Evolutionary conservation across 1,284 basidiomycete genomes (phyloP), one percentile per base, ranked within the genome.

Genomic region (Sporisorium exsertum): DNA sequence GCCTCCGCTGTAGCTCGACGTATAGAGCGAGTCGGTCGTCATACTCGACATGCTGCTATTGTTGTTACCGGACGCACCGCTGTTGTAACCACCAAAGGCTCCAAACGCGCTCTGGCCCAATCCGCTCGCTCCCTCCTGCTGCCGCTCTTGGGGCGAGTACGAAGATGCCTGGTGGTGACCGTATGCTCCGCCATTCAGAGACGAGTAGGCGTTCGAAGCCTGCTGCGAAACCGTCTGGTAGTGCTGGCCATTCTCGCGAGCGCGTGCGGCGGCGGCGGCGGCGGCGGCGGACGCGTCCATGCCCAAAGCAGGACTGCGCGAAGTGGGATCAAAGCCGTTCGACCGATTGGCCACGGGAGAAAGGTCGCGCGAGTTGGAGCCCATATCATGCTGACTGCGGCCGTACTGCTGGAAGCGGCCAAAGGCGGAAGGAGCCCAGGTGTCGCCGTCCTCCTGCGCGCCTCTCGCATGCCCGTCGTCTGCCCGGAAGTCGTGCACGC

Each of bases 401-500:
- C 60, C 51, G 35, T 72, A 63, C 43, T 67, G 57, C n/a, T 72
- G 64, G 62, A 62, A 76, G 22, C 73, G 73, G 18, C 45, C 52
- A 43, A 72, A 76, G 6, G 51, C 42, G 16, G 71, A 58, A 32
- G 69, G 62, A 5, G 50, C 69, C 58, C 62, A 69, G 20, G 57
- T 52, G 33, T 64, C 64, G 24, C 52, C 46, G 1, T 61, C 57
- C 56, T 64, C 49, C 20, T 50, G 58, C 13, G 56, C 46, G 12
- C 46, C 62, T 16, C 63, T 49, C 33, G 58, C 18, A 5, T 55
- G 63, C 2, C 26, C 29, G 9, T 72, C 74, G 46, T 77, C 72
- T 6, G 70, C 49, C 18, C 70, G 64, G 60, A 80, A 69, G 53
- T 80, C 79, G 51, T 80, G 69, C n/a, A 80, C 62, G 47, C 67